Percentiles rank a stretch among this genome's conserved stretches.
phyloP scores from a whole-genome alignment of 1,139 yeast species.

The Yamadazyma pseudoaaseri region DNA sequence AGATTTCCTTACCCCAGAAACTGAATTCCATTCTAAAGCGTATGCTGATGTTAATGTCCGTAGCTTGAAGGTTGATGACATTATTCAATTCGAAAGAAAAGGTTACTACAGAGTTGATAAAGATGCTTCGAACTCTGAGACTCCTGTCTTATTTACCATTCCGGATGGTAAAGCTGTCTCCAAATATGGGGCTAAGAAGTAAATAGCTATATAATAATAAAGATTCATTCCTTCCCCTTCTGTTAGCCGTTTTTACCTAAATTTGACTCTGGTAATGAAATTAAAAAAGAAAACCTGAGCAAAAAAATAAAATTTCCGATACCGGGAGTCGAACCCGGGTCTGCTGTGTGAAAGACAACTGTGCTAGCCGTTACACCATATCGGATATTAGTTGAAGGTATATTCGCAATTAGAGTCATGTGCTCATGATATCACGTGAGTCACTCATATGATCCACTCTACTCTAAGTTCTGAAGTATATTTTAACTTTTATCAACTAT shows the following conservation, averaged over 20 bases:
- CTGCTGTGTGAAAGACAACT: conserved; percentile 82
- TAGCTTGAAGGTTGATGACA: conserved; percentile 76
- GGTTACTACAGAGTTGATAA: conserved; percentile 90
- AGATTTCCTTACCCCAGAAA: conserved; percentile 84
- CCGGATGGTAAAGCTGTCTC: conserved; percentile 90
- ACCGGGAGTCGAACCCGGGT: conserved; percentile 84
- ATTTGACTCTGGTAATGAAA: background rate
- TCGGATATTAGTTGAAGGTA: conserved; percentile 38
- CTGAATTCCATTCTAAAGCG: conserved; percentile 81
- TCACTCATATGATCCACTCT: too few species aligned
- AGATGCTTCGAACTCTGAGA: conserved; percentile 54
- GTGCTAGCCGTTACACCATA: conserved; percentile 82
- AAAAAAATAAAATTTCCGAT: conserved; percentile 50
- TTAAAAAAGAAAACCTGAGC: background rate
- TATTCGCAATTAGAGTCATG: too few species aligned
- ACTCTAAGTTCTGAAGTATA: too few species aligned
- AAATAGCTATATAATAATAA: conserved; percentile 3
- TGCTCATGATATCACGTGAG: too few species aligned
- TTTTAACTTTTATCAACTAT: too few species aligned
- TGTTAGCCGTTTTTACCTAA: too few species aligned
- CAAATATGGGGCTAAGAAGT: conserved; percentile 44
- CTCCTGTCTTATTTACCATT: conserved; percentile 83
- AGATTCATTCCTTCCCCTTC: too few species aligned
- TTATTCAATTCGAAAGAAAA: conserved; percentile 95
- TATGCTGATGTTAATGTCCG: conserved; percentile 79